Percentiles rank a stretch among this genome's conserved stretches.
Conservation (phyloP, 23 red algal genomes). For the Gracilaria gracilis region DNA sequence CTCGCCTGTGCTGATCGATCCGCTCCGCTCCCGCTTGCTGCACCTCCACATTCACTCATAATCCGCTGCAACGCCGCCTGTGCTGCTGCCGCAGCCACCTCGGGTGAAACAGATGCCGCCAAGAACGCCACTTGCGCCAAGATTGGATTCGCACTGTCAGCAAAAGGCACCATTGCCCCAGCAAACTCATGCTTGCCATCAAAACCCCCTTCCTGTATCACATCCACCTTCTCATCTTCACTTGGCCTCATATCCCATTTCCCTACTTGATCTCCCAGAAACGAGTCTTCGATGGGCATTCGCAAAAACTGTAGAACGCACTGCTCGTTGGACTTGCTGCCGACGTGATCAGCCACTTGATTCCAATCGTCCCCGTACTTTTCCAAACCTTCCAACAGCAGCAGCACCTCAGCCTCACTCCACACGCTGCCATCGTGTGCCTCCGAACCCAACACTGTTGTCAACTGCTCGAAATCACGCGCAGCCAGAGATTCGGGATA, state of each 20-base stretch:
- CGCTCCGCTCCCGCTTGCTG: conserved; percentile 13
- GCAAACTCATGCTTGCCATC: conserved; percentile 56
- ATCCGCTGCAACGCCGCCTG: conserved; percentile 77
- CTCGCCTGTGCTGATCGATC: conserved; percentile 33
- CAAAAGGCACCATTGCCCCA: conserved; percentile 73
- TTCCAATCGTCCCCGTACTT: conserved; percentile 96
- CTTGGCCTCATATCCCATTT: conserved; percentile 54
- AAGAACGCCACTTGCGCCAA: conserved; percentile 94
- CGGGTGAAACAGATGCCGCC: conserved; percentile 83
- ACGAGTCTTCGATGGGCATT: conserved; percentile 96
- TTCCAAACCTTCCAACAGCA: conserved; percentile 93
- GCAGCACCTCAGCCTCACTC: conserved; percentile 89
- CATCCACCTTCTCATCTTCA: conserved; percentile 38
- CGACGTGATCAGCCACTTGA: conserved; percentile 93
- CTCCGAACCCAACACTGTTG: conserved; percentile 68
- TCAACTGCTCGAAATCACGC: conserved; percentile 89
- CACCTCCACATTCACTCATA: conserved; percentile 37
- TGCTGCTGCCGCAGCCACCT: conserved; percentile 92
- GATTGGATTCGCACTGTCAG: conserved; percentile 87
- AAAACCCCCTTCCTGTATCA: conserved; percentile 37
- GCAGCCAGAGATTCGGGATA: conserved; percentile 78
- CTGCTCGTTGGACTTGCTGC: conserved; percentile 85
- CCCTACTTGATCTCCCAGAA: conserved; percentile 83
- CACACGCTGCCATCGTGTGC: conserved; percentile 74
- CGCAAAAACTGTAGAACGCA: conserved; percentile 95